Base-by-base conservation (phyloP, 768 basidiomycete genomes). In the Ramaria sp. region DNA sequence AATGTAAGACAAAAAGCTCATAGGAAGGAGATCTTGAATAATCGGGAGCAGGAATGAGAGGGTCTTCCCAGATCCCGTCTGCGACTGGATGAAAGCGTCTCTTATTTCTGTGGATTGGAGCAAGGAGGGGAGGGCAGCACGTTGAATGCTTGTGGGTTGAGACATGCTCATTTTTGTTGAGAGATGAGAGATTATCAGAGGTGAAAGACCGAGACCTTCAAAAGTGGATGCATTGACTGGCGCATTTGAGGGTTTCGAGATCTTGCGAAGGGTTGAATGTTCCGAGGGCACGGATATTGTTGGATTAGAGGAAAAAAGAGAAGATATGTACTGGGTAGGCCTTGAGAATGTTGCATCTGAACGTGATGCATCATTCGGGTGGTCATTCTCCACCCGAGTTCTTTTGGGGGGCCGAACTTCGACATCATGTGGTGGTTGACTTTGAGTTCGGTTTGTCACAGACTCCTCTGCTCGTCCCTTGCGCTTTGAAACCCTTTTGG, bases 41-140 rank as follows among this genome's bases (percentile, higher is more conserved):
- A 98, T 91, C 27, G 95, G 95, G 11, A 98, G 81, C 22, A 98
- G 80, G 73, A 89, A 98, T 3, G 93, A 81, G 22, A 97, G 73
- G 0, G 94, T 97, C 72, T 97, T 98, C 66, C 95, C 95, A 0
- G 94, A 97, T 55, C 95, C 95, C 9, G 95, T 97, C 68, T 97
- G 93, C 12, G 92, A 90, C 69, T 96, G 94, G 56, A 97, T 89
- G 69, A 96, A 94, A 13, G 88, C 80, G 69, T 95, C 92, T 59
- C 87, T 76, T 50, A 73, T 72, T 49, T 63, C 60, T 59, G 70
- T 71, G 60, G 68, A 72, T 27, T 70, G 62, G 3, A 88, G 77
- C 43, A 97, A 75, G n/a, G 84, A 69, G 6, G 80, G 76, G 12
- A 86, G 71, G 10, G 77, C 77, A 7, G 85, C 82, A 58, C 86